These are phyloP conservation scores for Blumeria hordei DNA, from an alignment of 2,329 filamentous ascomycete species.

Conservation along the genomic window DNA sequence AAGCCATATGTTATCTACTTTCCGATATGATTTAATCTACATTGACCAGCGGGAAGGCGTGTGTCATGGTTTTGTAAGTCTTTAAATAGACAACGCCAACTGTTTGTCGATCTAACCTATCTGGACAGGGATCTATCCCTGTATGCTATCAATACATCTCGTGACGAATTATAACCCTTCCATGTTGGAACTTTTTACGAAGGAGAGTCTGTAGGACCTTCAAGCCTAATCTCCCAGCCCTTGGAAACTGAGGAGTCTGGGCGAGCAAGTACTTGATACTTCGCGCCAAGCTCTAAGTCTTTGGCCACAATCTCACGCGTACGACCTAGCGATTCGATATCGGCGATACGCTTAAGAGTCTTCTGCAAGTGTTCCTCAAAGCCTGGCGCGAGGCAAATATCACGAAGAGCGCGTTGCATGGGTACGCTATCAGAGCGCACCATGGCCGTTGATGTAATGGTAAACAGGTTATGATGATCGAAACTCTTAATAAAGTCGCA, in stretches of 20 bases:
- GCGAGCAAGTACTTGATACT: conserved; percentile 36
- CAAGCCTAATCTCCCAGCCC: conserved; percentile 10
- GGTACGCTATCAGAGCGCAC: conserved; percentile 87
- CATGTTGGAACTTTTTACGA: too few relatives aligned
- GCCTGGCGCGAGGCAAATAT: conserved; percentile 52
- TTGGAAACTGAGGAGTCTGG: conserved; percentile 9
- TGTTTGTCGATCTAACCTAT: too few relatives aligned
- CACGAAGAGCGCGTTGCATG: conserved; percentile 78
- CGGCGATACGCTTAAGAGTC: conserved; percentile 66
- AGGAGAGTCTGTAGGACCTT: not conserved
- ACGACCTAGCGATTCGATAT: conserved; percentile 76
- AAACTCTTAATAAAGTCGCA: conserved; percentile 85
- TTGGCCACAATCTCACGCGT: conserved; percentile 94
- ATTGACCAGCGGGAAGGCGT: too few relatives aligned
- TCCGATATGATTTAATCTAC: too few relatives aligned
- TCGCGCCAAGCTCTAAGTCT: conserved; percentile 66
- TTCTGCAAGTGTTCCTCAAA: conserved; percentile 66
- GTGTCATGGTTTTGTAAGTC: too few relatives aligned
- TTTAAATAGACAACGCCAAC: too few relatives aligned
- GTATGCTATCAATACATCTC: too few relatives aligned
- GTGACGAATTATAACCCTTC: too few relatives aligned
- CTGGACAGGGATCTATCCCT: too few relatives aligned
- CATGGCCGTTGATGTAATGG: conserved; percentile 65
- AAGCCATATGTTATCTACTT: too few relatives aligned
- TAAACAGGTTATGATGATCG: conserved; percentile 86